These are phyloP conservation scores for Alternaria viburni DNA, from an alignment of 2,329 filamentous ascomycete species.

Conservation along the genomic window DNA sequence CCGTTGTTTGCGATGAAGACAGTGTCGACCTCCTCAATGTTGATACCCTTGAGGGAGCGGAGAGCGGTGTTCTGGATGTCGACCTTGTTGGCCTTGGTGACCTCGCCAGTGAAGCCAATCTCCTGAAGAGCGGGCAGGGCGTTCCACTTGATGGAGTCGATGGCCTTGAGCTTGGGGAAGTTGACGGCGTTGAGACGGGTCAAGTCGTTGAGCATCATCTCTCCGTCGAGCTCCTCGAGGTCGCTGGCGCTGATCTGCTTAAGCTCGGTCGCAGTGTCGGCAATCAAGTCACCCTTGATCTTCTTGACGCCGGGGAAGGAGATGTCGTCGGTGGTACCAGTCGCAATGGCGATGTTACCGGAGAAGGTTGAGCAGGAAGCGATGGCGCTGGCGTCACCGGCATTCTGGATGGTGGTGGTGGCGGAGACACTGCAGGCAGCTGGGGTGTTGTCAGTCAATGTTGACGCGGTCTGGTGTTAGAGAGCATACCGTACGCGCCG, in stretches of 20 bases:
- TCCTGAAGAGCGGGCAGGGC: slow-evolving; percentile 70
- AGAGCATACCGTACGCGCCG: slow-evolving; percentile 57
- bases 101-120: slow-evolving; percentile 66
- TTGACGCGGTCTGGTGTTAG: not conserved
- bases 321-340: slow-evolving; percentile 63
- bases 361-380: slow-evolving; percentile 70
- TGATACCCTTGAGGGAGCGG: slow-evolving; percentile 77
- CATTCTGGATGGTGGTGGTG: slow-evolving; percentile 65
- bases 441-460: slow-evolving; percentile 27
- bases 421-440: slow-evolving; percentile 52
- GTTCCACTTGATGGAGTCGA: slow-evolving; percentile 72
- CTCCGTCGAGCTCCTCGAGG: slow-evolving; percentile 70
- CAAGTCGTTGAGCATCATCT: slow-evolving; percentile 72
- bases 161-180: slow-evolving; percentile 68
- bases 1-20: slow-evolving; percentile 88
- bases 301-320: slow-evolving; percentile 66
- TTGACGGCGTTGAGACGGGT: slow-evolving; percentile 71
- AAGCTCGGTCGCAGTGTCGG: slow-evolving; percentile 64
- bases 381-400: slow-evolving; percentile 65
- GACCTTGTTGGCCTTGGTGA: slow-evolving; percentile 72
- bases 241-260: slow-evolving; percentile 66
- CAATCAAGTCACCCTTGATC: slow-evolving; percentile 64
- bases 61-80: slow-evolving; percentile 87
- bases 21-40: slow-evolving; percentile 72
- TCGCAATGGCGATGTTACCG: slow-evolving; percentile 71